Conservation (phyloP, 1,284 basidiomycete species). For the Apiotrichum mycotoxinovorans region DNA sequence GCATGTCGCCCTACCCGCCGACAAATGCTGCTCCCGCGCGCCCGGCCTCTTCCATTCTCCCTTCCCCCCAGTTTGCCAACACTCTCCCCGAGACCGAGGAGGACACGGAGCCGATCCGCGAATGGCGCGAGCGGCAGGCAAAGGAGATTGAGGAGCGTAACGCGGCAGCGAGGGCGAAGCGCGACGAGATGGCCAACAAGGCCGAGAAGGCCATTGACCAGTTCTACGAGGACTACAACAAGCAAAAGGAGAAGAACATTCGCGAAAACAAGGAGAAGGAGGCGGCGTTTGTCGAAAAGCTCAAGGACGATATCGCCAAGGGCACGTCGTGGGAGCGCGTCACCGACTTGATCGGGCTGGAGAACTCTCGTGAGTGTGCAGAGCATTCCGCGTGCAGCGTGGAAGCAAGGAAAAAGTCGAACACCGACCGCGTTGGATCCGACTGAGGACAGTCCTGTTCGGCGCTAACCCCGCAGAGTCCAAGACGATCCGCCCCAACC, state of each 20-base stretch:
- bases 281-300: conserved; percentile 68
- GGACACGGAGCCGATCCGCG: conserved; percentile 81
- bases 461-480: conserved; percentile 57
- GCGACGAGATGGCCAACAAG: conserved; percentile 79
- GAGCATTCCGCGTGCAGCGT: neutral
- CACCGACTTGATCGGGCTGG: conserved; percentile 76
- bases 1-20: conserved; percentile 46
- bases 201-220: conserved; percentile 92
- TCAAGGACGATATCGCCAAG: conserved; percentile 72
- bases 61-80: conserved; percentile 51
- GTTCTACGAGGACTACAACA: conserved; percentile 92
- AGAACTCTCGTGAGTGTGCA: conserved; percentile 70
- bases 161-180: conserved; percentile 71
- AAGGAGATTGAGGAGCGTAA: conserved; percentile 79
- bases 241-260: conserved; percentile 88
- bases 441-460: too few species aligned
- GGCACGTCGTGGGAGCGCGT: conserved; percentile 98
- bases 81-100: conserved; percentile 58
- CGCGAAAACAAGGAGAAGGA: conserved; percentile 96
- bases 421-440: too few species aligned
- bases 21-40: conserved; percentile 57
- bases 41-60: conserved; percentile 60
- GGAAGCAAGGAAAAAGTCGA: too few species aligned
- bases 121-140: conserved; percentile 84
- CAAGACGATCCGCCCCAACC: conserved; percentile 86